Conservation (phyloP, 1,139 yeast species). For the Casaregolazyma suthepensis region DNA sequence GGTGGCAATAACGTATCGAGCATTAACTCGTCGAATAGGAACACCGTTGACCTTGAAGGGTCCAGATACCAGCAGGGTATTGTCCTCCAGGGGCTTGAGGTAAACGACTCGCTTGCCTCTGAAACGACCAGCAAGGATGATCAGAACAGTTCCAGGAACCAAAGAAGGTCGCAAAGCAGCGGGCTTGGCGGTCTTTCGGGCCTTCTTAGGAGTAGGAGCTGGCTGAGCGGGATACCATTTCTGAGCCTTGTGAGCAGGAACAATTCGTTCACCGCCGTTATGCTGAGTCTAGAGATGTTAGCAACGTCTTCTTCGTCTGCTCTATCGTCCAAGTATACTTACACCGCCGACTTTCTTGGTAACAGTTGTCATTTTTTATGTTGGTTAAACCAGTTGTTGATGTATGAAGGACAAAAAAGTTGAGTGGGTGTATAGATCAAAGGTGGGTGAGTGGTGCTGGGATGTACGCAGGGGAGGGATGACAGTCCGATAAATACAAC, state of each 20-base stretch:
- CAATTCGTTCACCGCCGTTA: slow-evolving; percentile 32
- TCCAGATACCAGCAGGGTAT: slow-evolving; percentile 96
- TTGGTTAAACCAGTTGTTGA: slow-evolving; percentile 12
- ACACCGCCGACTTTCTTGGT: slow-evolving; percentile 36
- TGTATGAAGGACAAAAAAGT: slow-evolving; percentile 8
- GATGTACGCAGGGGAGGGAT: slow-evolving; percentile 1
- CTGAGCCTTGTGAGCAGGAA: slow-evolving; percentile 54
- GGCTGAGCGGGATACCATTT: slow-evolving; percentile 92
- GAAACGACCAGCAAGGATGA: slow-evolving; percentile 99
- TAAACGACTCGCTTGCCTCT: slow-evolving; percentile 99
- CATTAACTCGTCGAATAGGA: slow-evolving; percentile 98
- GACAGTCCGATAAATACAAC: slow-evolving; percentile 2
- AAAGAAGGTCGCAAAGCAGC: slow-evolving; percentile 95
- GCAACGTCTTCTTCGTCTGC: slow-evolving; percentile 6
- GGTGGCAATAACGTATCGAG: slow-evolving; percentile 99
- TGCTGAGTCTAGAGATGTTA: slow-evolving; percentile 23
- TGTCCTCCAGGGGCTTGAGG: slow-evolving; percentile 97
- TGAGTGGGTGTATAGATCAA: slow-evolving; percentile 6
- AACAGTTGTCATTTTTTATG: slow-evolving; percentile 30
- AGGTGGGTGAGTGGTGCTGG: slow-evolving; percentile 9
- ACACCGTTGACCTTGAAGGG: slow-evolving; percentile 99
- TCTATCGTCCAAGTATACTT: slow-evolving; percentile 18
- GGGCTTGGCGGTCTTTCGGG: slow-evolving; percentile 77
- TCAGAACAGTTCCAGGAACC: slow-evolving; percentile 98
- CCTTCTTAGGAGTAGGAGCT: slow-evolving; percentile 67